These are phyloP conservation scores for Aspergillus sparsus DNA, from an alignment of 495 filamentous ascomycete genomes.

Conservation along the genomic window DNA sequence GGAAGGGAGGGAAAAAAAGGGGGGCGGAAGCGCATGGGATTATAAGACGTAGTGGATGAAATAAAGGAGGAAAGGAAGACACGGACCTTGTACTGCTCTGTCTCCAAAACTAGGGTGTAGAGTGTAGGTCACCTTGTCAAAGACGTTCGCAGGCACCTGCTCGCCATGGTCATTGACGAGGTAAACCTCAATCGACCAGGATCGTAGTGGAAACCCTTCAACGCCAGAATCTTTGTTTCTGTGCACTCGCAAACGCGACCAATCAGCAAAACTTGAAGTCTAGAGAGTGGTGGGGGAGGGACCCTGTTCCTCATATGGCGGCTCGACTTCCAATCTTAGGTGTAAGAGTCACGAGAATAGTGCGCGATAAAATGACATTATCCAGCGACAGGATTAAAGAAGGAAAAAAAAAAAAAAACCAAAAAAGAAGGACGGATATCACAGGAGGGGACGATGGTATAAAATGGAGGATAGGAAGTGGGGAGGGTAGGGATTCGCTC, in stretches of 20 bases:
- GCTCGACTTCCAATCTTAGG: background rate
- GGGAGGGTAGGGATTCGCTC: background rate
- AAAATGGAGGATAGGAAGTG: background rate
- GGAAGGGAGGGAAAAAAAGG: background rate
- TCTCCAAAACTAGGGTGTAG: conserved; percentile 91
- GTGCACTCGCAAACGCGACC: conserved; percentile 24
- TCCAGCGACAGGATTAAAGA: background rate
- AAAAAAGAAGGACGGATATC: conserved; percentile 10
- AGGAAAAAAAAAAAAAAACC: background rate
- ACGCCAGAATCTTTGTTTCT: conserved; percentile 67
- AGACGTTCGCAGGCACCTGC: conserved; percentile 74
- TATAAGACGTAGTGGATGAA: background rate
- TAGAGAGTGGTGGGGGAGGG: background rate
- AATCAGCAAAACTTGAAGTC: conserved; percentile 20
- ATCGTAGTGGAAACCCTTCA: conserved; percentile 89
- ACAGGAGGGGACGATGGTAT: conserved; percentile 6
- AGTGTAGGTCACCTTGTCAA: conserved; percentile 88
- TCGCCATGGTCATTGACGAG: conserved; percentile 61
- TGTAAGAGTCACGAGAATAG: background rate
- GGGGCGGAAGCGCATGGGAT: background rate
- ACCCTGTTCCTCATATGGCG: background rate
- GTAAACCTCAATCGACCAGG: conserved; percentile 63
- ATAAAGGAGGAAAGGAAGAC: background rate
- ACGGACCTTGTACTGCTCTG: conserved; percentile 75
- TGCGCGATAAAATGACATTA: too few relatives aligned